A percentile compares a stretch with the other conserved stretches of the same genome.
These are phyloP conservation scores for Misopates orontium DNA, from an alignment of 257 asterid species.

Conservation along the genomic window DNA sequence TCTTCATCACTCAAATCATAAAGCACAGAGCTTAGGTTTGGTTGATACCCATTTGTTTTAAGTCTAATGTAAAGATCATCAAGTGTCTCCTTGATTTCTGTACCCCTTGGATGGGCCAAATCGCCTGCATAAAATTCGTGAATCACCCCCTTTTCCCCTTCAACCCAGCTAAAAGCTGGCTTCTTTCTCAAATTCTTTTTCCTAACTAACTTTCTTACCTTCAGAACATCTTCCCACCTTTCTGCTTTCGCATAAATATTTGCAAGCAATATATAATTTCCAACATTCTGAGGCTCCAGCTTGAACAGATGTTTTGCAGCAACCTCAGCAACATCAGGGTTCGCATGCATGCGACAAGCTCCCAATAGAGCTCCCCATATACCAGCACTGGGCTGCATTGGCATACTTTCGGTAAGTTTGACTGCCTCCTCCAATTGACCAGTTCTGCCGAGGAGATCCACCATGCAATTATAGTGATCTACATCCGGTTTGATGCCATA, in stretches of 20 bases:
- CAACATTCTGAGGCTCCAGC: conserved; percentile 68
- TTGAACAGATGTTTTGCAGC: conserved; percentile 59
- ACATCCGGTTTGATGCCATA: conserved; percentile 45
- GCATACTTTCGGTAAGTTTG: conserved; percentile 52
- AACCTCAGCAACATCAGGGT: conserved; percentile 71
- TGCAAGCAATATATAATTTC: conserved; percentile 73
- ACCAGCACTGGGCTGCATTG: conserved; percentile 61
- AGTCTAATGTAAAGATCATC: conserved; percentile 38
- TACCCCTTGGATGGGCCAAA: conserved; percentile 47
- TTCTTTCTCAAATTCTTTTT: conserved; percentile 52
- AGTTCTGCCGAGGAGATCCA: conserved; percentile 67
- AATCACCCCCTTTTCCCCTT: conserved; percentile 64
- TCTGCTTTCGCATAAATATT: conserved; percentile 67
- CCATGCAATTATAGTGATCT: conserved; percentile 74
- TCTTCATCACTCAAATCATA: conserved; percentile 69
- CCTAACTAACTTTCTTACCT: conserved; percentile 51
- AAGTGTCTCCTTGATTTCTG: conserved; percentile 45
- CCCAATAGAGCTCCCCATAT: conserved; percentile 93
- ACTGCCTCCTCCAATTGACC: conserved; percentile 67
- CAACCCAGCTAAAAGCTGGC: conserved; percentile 74
- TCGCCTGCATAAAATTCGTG: conserved; percentile 77
- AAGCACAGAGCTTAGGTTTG: conserved; percentile 48
- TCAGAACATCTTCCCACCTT: conserved; percentile 69
- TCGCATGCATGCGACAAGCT: conserved; percentile 54
- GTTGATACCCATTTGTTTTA: conserved; percentile 53